phyloP scores from a whole-genome alignment of 208 protist genomes.

The Leptomonas seymouri region DNA sequence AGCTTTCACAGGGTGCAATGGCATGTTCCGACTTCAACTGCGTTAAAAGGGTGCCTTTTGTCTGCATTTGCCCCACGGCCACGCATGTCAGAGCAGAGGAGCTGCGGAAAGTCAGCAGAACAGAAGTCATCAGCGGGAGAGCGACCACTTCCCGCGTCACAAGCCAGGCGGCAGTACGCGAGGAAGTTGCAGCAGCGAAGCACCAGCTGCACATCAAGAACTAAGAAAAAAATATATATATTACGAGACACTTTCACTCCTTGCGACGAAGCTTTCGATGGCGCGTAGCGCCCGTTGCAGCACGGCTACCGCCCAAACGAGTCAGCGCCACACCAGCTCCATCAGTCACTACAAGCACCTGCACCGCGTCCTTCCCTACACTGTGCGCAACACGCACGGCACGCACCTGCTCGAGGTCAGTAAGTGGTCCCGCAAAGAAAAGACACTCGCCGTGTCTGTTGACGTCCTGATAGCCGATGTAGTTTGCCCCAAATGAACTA shows the following conservation, averaged over 20 bases:
- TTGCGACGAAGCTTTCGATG: background rate
- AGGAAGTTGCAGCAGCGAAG: background rate
- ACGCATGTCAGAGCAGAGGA: too few species aligned
- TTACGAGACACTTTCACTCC: background rate
- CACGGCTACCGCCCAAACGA: background rate
- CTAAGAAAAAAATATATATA: background rate
- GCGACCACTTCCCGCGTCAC: too few species aligned
- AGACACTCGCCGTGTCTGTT: constrained; percentile 51
- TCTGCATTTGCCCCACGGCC: too few species aligned
- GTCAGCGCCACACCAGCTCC: constrained; percentile 1
- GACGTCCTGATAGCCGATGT: constrained; percentile 59
- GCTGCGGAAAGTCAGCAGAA: too few species aligned
- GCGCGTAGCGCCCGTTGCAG: background rate
- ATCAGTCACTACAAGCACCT: constrained; percentile 14
- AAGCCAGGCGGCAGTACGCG: too few species aligned
- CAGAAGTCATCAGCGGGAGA: too few species aligned
- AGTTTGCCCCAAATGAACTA: constrained; percentile 66
- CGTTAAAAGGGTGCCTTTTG: too few species aligned
- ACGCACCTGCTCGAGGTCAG: constrained; percentile 40
- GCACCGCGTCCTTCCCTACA: constrained; percentile 57
- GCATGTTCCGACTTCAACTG: too few species aligned
- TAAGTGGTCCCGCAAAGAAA: constrained; percentile 54
- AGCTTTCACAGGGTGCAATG: too few species aligned
- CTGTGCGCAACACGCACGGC: constrained; percentile 53
- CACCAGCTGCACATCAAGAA: background rate